A percentile compares a stretch with the other conserved stretches of the same genome.
These are phyloP conservation scores for Butyriboletus loyo DNA, from an alignment of 768 basidiomycete species.

Conservation along the genomic window DNA sequence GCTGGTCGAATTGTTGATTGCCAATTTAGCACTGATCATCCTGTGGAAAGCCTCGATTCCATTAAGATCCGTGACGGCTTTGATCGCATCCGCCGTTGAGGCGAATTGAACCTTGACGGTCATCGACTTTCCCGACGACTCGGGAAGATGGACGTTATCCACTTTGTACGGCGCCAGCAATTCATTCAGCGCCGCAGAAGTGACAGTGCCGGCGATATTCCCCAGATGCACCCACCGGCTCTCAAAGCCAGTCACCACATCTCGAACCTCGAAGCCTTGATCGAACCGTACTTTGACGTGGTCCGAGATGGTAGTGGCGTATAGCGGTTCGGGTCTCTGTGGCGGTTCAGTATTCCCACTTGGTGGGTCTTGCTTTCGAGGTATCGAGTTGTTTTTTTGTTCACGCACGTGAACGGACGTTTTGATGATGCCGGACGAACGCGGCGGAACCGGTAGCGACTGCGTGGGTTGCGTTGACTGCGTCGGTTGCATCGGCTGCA, in stretches of 20 bases:
- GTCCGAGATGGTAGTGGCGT: slow-evolving; percentile 43
- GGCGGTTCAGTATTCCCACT: neutral
- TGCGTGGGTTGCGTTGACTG: neutral
- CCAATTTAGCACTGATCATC: slow-evolving; percentile 44
- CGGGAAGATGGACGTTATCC: slow-evolving; percentile 35
- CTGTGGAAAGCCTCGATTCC: slow-evolving; percentile 37
- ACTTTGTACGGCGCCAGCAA: slow-evolving; percentile 45
- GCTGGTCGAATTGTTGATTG: slow-evolving; percentile 37
- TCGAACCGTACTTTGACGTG: slow-evolving; percentile 56
- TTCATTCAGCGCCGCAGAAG: slow-evolving; percentile 32
- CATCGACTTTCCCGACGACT: slow-evolving; percentile 21
- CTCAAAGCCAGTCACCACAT: slow-evolving; percentile 66
- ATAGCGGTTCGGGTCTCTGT: slow-evolving; percentile 18
- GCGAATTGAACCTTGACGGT: slow-evolving; percentile 47
- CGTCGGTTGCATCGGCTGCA: neutral
- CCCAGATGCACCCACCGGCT: slow-evolving; percentile 56
- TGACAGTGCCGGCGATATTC: slow-evolving; percentile 43
- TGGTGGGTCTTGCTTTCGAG: neutral
- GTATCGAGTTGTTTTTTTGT: neutral
- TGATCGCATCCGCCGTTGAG: slow-evolving; percentile 45
- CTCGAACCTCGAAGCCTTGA: slow-evolving; percentile 57
- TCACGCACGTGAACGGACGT: neutral
- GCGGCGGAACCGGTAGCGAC: neutral
- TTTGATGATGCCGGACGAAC: neutral
- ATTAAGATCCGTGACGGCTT: slow-evolving; percentile 53